Evolutionary conservation across 495 filamentous ascomycete species (phyloP).

Genomic region (Penicillium steckii): DNA sequence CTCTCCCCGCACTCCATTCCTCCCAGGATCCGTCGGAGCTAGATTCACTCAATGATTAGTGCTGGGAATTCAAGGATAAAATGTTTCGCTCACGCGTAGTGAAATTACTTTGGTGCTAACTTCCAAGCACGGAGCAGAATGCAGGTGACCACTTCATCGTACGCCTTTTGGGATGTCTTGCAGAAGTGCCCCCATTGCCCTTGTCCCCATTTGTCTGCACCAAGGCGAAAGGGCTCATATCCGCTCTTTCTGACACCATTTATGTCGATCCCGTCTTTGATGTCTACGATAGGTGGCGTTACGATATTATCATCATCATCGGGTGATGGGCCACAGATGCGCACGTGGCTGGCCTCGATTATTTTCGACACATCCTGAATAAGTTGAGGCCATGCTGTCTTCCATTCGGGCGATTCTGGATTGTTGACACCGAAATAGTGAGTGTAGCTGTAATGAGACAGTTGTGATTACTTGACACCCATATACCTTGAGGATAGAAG

Average conservation of each 20-base stretch:
- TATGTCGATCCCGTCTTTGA: slow-evolving; percentile 7
- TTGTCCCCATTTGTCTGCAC: too few relatives aligned
- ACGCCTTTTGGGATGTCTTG: slow-evolving; percentile 12
- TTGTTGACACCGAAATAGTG: slow-evolving; percentile 13
- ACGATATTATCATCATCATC: background rate
- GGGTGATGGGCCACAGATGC: background rate
- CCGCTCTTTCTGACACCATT: slow-evolving; percentile 5
- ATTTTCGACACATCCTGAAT: slow-evolving; percentile 14
- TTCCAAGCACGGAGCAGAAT: slow-evolving; percentile 13
- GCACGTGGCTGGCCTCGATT: slow-evolving; percentile 3
- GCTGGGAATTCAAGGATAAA: background rate
- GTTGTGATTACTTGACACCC: background rate
- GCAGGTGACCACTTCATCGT: slow-evolving; percentile 16
- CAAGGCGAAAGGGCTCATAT: slow-evolving; percentile 5
- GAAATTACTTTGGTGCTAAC: slow-evolving; percentile 9
- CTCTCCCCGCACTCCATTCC: background rate
- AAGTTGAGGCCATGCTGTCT: slow-evolving; percentile 13
- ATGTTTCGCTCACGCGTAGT: background rate
- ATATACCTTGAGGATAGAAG: background rate
- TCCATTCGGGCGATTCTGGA: slow-evolving; percentile 10
- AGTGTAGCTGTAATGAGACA: slow-evolving; percentile 7
- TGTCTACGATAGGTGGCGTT: slow-evolving; percentile 1
- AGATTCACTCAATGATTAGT: background rate
- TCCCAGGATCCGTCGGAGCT: slow-evolving; percentile 7
- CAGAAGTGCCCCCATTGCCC: background rate